Evolutionary conservation across 306 rosid species (phyloP), one percentile per base, ranked within the genome.

Genomic region (Prunus padus): DNA sequence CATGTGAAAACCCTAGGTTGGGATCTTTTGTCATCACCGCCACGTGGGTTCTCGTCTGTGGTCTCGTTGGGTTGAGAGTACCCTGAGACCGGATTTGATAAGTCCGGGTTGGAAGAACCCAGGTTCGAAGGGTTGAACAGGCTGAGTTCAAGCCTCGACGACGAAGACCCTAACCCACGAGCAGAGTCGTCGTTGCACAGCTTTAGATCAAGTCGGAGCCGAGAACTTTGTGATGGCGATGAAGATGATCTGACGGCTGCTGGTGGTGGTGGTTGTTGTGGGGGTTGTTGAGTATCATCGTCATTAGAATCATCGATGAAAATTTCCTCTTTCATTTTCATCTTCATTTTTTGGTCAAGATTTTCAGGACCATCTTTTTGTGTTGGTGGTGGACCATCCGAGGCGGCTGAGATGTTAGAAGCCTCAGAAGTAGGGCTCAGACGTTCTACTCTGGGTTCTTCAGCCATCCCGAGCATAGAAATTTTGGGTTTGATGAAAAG

Each of bases 1-100:
- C 97, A 92, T 0, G 87, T 84, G 63, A 85, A 90, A 45, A 82
- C 82, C 80, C 69, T 90, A 20, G 76, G 11, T 1, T 40, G 63
- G 3, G 59, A 47, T 0, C 18, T 45, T 3, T 83, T 80, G 5
- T 81, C 77, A 7, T 31, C 44, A 31, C 37, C 33, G 5, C 5
- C 33, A 4, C 49, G 13, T 4, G 16, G 78, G 54, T 44, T 65
- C 3, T 74, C 75, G 7, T 81, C 67, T 10, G 68, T 51, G 1
- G 67, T 8, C 23, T 71, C 74, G 8, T 19, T 68, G 54, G n/a
- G 28, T 40, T 5, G 37, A 31, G 7, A 31, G 6, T 31, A 31
- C 37, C 37, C 37, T 31, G 7, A 31, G 37, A 31, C 37, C 1
- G 37, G 37, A 7, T 31, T 76, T 15, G 19, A 42, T 62, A 66